These are phyloP conservation scores for Dichomitus squalens DNA, from an alignment of 1,284 basidiomycete genomes.

Conservation along the genomic window DNA sequence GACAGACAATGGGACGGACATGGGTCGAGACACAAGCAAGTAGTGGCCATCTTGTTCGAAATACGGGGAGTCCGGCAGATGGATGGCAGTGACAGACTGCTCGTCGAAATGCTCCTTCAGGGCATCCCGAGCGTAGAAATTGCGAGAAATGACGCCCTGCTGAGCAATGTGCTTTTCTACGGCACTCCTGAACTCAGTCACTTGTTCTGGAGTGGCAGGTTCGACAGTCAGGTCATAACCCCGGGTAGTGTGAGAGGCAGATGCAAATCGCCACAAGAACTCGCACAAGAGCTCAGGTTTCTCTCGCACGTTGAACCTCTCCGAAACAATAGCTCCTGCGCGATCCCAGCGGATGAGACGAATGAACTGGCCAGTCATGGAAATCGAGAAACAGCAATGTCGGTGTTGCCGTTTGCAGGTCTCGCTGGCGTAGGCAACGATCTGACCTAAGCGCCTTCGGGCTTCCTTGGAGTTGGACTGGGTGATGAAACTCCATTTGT, in stretches of 20 bases:
- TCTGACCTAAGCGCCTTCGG: background rate
- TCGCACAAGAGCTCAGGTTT: slow-evolving; percentile 4
- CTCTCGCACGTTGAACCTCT: background rate
- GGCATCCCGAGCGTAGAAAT: background rate
- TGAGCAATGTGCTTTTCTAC: background rate
- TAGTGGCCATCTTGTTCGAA: background rate
- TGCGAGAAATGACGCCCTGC: background rate
- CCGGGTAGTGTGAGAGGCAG: background rate
- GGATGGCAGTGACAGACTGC: background rate
- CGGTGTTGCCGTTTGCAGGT: slow-evolving; percentile 6
- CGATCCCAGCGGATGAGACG: slow-evolving; percentile 19
- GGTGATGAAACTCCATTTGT: background rate
- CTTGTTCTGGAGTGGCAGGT: background rate
- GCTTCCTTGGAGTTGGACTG: background rate
- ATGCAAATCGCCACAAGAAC: slow-evolving; percentile 15
- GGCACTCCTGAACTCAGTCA: background rate
- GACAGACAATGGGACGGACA: background rate
- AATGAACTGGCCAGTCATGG: background rate
- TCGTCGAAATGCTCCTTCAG: background rate
- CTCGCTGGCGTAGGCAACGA: slow-evolving; percentile 7
- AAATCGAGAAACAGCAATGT: slow-evolving; percentile 4
- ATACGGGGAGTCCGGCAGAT: background rate
- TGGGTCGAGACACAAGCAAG: slow-evolving; percentile 9
- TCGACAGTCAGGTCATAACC: slow-evolving; percentile 12
- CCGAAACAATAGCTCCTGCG: slow-evolving; percentile 8